These are phyloP conservation scores for Vitis rupestris DNA, from an alignment of 164 flowering plant species.

Conservation along the genomic window DNA sequence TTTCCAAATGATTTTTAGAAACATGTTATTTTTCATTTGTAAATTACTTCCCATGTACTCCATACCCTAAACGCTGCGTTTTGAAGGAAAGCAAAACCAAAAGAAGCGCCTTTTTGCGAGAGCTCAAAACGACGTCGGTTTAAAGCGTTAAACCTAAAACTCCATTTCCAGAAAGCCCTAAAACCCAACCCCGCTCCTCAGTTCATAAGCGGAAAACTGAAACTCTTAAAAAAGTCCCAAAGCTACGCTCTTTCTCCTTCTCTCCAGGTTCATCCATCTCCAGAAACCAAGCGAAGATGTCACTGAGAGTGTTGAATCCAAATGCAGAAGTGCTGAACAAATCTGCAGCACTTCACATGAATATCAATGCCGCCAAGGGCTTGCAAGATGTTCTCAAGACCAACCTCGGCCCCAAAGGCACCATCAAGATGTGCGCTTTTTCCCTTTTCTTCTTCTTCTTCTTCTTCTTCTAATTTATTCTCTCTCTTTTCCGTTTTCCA, in stretches of 20 bases:
- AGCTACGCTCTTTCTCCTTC: slow-evolving; percentile 6
- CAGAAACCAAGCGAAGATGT: slow-evolving; percentile 47
- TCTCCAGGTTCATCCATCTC: neutral
- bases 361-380: slow-evolving; percentile 98
- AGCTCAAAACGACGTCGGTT: no score
- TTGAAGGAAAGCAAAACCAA: no score
- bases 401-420: slow-evolving; percentile 98
- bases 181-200: slow-evolving; percentile 7
- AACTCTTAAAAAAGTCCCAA: neutral
- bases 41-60: no score
- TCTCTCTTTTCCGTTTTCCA: neutral
- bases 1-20: no score
- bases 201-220: neutral
- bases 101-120: no score
- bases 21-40: no score
- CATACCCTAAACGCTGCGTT: no score
- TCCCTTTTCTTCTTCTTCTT: neutral
- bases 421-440: slow-evolving; percentile 75
- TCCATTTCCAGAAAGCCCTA: slow-evolving; percentile 28
- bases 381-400: slow-evolving; percentile 91
- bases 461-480: neutral
- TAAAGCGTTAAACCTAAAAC: no score
- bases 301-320: slow-evolving; percentile 78
- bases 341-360: slow-evolving; percentile 93
- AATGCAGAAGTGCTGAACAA: slow-evolving; percentile 98